These are phyloP conservation scores for Pezicula rhizophila DNA, from an alignment of 2,329 filamentous ascomycete species.

Conservation along the genomic window DNA sequence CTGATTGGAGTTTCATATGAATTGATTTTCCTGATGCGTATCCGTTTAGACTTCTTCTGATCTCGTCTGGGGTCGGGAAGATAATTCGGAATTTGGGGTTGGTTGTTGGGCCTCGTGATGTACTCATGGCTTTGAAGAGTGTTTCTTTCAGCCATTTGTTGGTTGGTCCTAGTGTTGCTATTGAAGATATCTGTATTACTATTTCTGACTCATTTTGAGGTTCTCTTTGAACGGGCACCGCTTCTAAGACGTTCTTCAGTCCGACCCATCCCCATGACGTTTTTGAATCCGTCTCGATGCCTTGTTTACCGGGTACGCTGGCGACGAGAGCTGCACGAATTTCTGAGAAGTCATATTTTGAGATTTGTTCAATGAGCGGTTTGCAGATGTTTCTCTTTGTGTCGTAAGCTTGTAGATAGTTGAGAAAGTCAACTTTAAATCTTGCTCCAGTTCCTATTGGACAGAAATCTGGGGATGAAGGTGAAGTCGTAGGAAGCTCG, in stretches of 20 bases:
- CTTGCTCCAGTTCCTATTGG: constrained; percentile 52
- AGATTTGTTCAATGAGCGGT: constrained; percentile 51
- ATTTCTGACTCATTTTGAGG: constrained; percentile 35
- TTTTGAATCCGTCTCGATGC: constrained; percentile 35
- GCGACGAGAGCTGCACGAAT: constrained; percentile 69
- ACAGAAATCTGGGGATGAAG: constrained; percentile 7
- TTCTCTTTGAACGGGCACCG: constrained; percentile 39
- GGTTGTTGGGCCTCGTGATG: constrained; percentile 19
- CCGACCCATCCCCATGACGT: constrained; percentile 75
- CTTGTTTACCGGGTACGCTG: constrained; percentile 67
- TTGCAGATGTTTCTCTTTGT: constrained; percentile 45
- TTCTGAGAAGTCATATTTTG: constrained; percentile 60
- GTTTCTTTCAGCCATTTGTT: constrained; percentile 67
- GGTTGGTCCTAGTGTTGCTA: constrained; percentile 68
- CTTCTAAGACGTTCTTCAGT: constrained; percentile 52
- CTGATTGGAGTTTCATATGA: constrained; percentile 69
- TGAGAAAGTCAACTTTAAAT: constrained; percentile 72
- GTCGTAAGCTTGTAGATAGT: constrained; percentile 68
- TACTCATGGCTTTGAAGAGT: constrained; percentile 46
- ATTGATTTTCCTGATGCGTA: constrained; percentile 75
- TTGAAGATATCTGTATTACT: constrained; percentile 68
- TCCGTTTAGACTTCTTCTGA: constrained; percentile 69
- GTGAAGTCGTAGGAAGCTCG: not conserved
- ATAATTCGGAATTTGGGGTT: constrained; percentile 61
- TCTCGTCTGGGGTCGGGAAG: constrained; percentile 75